Evolutionary conservation across 345 rosid genomes (phyloP), one percentile per base, ranked within the genome.

Genomic region (Ceriops tagal): DNA sequence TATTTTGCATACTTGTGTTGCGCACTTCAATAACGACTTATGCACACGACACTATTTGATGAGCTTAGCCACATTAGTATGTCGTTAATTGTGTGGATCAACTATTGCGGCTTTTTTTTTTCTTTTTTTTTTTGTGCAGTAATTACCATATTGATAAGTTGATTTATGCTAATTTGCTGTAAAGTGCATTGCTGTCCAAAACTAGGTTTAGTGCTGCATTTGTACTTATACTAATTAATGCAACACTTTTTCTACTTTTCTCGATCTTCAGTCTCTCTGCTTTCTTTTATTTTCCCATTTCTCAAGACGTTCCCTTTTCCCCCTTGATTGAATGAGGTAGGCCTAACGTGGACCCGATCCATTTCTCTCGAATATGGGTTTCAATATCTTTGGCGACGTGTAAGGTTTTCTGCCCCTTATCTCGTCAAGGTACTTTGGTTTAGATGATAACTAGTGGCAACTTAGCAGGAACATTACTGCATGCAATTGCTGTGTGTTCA

Each of bases 301-400:
- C 31, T n/a, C 35, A 37, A 49, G 13, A 61, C 28, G 19, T 52
- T 28, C 3, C n/a, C 62, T 43, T 53, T 53, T 18, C 53, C 61
- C 51, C 43, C 11, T 67, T 43, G 27, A 69, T 58, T 60, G 53
- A 62, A 58, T 79, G 86, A 80, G 62, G 64, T 65, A 67, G 73
- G 77, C 73, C 47, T 82, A 83, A 81, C 83, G 78, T 53, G 61
- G 70, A 66, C 61, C 75, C 83, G 66, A 82, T 86, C 83, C 84
- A 63, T 75, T 75, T 72, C 81, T 84, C 79, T 67, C 24, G 74
- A 79, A 75, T 62, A 64, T 67, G 84, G 87, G 86, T 75, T 75
- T 72, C 61, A n/a, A 26, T 68, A 56, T 69, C 67, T 74, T 70
- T 68, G 73, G 22, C 22, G 64, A 30, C 32, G 62, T 35, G 76